Evolutionary conservation across 306 rosid genomes (phyloP), one percentile per base, ranked within the genome.

Genomic region (Corylus americana): DNA sequence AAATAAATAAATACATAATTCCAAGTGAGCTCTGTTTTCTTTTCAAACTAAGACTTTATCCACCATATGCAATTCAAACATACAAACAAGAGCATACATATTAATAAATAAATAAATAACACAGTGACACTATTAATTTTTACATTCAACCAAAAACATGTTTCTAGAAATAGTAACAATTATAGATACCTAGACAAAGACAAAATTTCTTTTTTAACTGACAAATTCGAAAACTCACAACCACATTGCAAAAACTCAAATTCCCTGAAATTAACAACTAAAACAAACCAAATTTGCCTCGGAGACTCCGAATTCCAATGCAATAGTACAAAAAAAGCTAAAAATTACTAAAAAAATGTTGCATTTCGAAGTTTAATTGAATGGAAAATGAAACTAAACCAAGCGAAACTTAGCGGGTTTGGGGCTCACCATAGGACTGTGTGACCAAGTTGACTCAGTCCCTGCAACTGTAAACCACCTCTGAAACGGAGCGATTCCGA

Each of bases 391-490:
- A 45, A 70, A 67, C 2, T 8, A 61, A 70, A 47, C 27, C 35
- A 55, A 0, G 42, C 6, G 29, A 71, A 58, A 79, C 27, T 7
- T 25, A 12, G 69, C 5, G 54, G 58, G 68, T 47, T 48, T 16
- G 76, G 79, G 72, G 74, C 91, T 90, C 74, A 92, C 98, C 98
- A 92, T 91, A 92, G 88, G 70, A 81, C 4, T 70, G 80, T 37
- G 70, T 13, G 61, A 84, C 57, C 85, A 85, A 90, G 89, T 90
- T 80, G 79, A 86, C 81, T 80, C 88, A 51, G 84, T 71, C 66
- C 55, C 76, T 68, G 83, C 77, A 78, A 86, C 85, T 58, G 77
- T 25, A 74, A 80, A 78, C 83, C 48, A 35, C 49, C 37, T 68
- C 70, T 74, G 78, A 87, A 48, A 74, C 77, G 79, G 80, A 91